Base-by-base conservation (phyloP, 805 yeast genomes). In the Candida ulmi region DNA sequence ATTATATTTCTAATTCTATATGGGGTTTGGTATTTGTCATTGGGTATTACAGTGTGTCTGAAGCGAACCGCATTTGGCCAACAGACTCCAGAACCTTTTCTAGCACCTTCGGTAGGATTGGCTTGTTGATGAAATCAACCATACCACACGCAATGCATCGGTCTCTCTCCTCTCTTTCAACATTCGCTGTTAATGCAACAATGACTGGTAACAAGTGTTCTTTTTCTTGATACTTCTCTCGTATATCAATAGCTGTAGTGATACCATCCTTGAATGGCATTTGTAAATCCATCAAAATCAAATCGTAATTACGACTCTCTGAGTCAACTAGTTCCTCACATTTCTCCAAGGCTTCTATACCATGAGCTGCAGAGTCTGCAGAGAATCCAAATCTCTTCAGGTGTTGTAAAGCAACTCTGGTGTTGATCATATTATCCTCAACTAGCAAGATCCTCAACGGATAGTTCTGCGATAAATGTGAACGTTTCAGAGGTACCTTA, bases 211-310 rank as follows among this genome's bases (percentile, higher is more conserved):
- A 79, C 36, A 87, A 65, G 30, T 85, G 67, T 30, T 13, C 7
- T 8, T 96, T 69, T 3, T 50, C 57, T 23, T 51, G 57, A 38
- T 69, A 71, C 19, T 51, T 38, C 34, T 57, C 53, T 32, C 48
- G 51, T 31, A 93, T 86, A 50, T 88, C 95, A 52, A 82, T 81
- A 2, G 98, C 82, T 6, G 95, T 96, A 48, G 88, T 96, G 34
- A 91, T 78, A 21, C 98, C 98, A 7, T 95, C 85, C 67, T 88
- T 81, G 3, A 85, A 90, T 0, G 98, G 99, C 49, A 93, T 71
- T 62, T 91, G 98, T 50, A 91, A 83, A 66, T 91, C 99, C 98
- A 91, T 91, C 34, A 91, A 72, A 26, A 95, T 90, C 44, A 91
- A 66, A 58, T 91, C 97, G 54, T 83, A 87, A 2, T 96, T 96